phyloP scores from a whole-genome alignment of 441 rosid genomes.

The Brassica balearica region DNA sequence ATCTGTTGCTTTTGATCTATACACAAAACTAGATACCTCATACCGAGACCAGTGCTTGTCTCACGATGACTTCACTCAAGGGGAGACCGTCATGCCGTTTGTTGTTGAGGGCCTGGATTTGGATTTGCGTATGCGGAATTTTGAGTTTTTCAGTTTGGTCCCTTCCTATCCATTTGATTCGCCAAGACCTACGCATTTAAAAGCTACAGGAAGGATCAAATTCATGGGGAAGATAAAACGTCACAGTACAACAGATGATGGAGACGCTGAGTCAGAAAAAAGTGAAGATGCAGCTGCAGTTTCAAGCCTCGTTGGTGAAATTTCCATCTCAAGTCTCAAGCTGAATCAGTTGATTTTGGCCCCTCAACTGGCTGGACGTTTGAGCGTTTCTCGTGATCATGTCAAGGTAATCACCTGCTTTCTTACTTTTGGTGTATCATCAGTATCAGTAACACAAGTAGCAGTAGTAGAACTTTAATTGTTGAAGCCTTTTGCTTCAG shows the following conservation, averaged over 20 bases:
- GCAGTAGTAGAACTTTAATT: slow-evolving; percentile 23
- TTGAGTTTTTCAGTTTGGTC: slow-evolving; percentile 94
- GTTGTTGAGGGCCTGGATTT: slow-evolving; percentile 92
- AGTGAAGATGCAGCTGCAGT: slow-evolving; percentile 41
- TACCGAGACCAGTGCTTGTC: slow-evolving; percentile 72
- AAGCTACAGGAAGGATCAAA: slow-evolving; percentile 94
- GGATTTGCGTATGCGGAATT: slow-evolving; percentile 96
- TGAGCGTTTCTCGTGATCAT: slow-evolving; percentile 77
- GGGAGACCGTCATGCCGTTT: slow-evolving; percentile 62
- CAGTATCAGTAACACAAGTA: slow-evolving; percentile 27
- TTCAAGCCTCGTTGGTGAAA: slow-evolving; percentile 79
- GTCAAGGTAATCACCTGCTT: slow-evolving; percentile 67
- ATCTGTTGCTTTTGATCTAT: slow-evolving; percentile 87
- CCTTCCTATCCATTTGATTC: slow-evolving; percentile 95
- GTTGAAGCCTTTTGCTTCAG: neutral
- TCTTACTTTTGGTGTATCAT: slow-evolving; percentile 15
- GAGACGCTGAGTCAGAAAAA: slow-evolving; percentile 46
- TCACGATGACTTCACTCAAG: slow-evolving; percentile 50
- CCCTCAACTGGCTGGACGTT: slow-evolving; percentile 84
- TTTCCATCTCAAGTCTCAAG: slow-evolving; percentile 88
- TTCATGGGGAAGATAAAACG: slow-evolving; percentile 86
- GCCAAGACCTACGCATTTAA: slow-evolving; percentile 94
- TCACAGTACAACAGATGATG: slow-evolving; percentile 43
- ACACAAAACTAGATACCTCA: slow-evolving; percentile 80
- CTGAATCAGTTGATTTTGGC: slow-evolving; percentile 95